Conservation (phyloP, 352 stramenopile genomes). For the Globisporangium cystogenes region DNA sequence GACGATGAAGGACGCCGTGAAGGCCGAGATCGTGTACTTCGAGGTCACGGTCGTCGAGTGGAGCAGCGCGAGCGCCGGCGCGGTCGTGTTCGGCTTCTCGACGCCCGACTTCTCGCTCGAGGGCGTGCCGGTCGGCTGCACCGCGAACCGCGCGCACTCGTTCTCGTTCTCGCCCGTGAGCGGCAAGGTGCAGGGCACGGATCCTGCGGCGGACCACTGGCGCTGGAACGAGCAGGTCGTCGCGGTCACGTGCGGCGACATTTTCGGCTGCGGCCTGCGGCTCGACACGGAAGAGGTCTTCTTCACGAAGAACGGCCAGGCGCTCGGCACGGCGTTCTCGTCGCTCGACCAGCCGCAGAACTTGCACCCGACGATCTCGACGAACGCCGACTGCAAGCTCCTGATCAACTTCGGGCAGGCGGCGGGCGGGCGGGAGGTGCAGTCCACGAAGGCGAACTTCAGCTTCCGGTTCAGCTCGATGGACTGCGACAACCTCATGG, state of each 20-base stretch:
- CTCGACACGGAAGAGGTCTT: conserved; percentile 82
- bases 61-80: conserved; percentile 18
- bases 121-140: conserved; percentile 48
- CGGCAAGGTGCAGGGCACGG: conserved; percentile 62
- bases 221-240: conserved; percentile 54
- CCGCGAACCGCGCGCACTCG: conserved; percentile 26
- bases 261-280: conserved; percentile 75
- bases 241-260: conserved; percentile 44
- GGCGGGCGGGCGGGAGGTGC: conserved; percentile 17
- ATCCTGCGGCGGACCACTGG: conserved; percentile 57
- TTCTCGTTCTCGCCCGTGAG: conserved; percentile 68
- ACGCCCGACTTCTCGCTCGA: conserved; percentile 65
- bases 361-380: conserved; percentile 74
- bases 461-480: conserved; percentile 77
- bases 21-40: conserved; percentile 80
- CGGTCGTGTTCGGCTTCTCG: conserved; percentile 61
- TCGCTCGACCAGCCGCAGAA: conserved; percentile 36
- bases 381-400: conserved; percentile 72
- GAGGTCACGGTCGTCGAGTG: conserved; percentile 73
- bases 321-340: conserved; percentile 77
- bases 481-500: conserved; percentile 83
- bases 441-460: conserved; percentile 48
- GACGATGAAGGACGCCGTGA: conserved; percentile 59
- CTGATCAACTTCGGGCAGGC: conserved; percentile 64
- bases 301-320: conserved; percentile 80